phyloP scores from a whole-genome alignment of 1,284 basidiomycete species.

The Tilletia setariae region DNA sequence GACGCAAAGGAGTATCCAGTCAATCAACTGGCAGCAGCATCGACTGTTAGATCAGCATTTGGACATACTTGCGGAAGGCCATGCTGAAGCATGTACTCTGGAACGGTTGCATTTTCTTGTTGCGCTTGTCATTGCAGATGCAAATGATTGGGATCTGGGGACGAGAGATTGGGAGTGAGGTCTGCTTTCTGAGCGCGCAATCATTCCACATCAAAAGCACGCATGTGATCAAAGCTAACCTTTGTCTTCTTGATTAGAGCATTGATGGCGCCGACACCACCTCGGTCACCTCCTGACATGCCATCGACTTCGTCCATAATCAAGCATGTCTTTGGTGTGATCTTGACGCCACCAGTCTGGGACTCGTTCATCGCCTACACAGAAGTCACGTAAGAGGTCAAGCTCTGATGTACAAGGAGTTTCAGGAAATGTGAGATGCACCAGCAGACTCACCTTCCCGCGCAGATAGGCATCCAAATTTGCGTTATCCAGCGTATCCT shows the following conservation, averaged over 20 bases:
- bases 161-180: neutral
- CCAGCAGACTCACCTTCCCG: slow-evolving; percentile 10
- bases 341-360: slow-evolving; percentile 49
- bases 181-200: too few relatives aligned
- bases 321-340: slow-evolving; percentile 77
- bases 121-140: slow-evolving; percentile 85
- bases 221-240: slow-evolving; percentile 53
- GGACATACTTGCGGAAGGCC: slow-evolving; percentile 56
- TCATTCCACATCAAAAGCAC: neutral
- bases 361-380: neutral
- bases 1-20: too few relatives aligned
- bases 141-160: slow-evolving; percentile 88
- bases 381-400: neutral
- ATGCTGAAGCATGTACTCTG: slow-evolving; percentile 71
- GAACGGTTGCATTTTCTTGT: slow-evolving; percentile 88
- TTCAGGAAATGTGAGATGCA: neutral
- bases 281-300: slow-evolving; percentile 95
- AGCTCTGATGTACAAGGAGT: neutral
- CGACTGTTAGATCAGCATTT: slow-evolving; percentile 60
- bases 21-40: neutral
- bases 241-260: slow-evolving; percentile 89
- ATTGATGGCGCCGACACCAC: slow-evolving; percentile 89
- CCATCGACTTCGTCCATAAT: slow-evolving; percentile 99
- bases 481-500: slow-evolving; percentile 59
- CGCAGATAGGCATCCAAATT: slow-evolving; percentile 75